These are phyloP conservation scores for Cyberlindnera petersonii DNA, from an alignment of 805 yeast species.

Conservation along the genomic window DNA sequence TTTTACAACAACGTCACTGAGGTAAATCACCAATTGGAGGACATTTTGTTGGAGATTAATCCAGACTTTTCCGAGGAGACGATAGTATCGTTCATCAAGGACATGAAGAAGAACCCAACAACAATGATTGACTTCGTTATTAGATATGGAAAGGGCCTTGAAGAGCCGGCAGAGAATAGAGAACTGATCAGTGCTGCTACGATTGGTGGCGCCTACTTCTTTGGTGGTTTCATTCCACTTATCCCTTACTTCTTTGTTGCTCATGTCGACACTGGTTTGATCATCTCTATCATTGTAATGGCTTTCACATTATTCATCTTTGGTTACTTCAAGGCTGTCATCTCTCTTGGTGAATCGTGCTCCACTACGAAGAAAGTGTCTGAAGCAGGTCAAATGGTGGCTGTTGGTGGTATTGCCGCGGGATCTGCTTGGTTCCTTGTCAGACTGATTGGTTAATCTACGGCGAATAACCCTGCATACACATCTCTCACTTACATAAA, in stretches of 20 bases:
- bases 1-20: constrained; percentile 62
- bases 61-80: constrained; percentile 61
- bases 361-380: constrained; percentile 53
- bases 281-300: constrained; percentile 78
- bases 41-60: constrained; percentile 68
- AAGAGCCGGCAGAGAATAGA: constrained; percentile 92
- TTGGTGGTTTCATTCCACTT: constrained; percentile 91
- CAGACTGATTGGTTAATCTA: constrained; percentile 56
- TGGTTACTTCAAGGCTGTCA: constrained; percentile 80
- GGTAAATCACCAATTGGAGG: constrained; percentile 75
- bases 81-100: constrained; percentile 66
- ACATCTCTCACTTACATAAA: neutral
- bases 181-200: constrained; percentile 85
- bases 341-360: constrained; percentile 79
- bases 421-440: constrained; percentile 96
- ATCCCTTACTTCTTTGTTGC: constrained; percentile 83
- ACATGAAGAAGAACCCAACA: constrained; percentile 73
- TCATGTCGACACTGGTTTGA: constrained; percentile 73
- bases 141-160: constrained; percentile 86
- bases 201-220: constrained; percentile 81
- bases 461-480: too few species aligned
- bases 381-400: constrained; percentile 88
- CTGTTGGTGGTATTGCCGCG: constrained; percentile 97
- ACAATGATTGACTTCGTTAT: constrained; percentile 82
- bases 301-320: constrained; percentile 77